Conservation (phyloP, 495 filamentous ascomycete genomes). For the Durotheca rogersii region DNA sequence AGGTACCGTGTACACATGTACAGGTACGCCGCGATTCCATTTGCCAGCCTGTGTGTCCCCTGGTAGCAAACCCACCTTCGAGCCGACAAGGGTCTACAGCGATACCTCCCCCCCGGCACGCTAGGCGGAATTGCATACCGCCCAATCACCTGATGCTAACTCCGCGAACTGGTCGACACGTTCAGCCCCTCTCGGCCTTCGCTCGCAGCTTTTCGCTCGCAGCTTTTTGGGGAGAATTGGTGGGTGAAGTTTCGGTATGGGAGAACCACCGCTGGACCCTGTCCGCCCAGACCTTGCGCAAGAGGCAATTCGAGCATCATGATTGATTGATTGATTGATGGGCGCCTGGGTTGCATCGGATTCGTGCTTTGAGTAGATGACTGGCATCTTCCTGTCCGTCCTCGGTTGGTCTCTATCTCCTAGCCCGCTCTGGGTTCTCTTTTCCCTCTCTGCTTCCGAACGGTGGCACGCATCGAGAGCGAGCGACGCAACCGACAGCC, state of each 20-base stretch:
- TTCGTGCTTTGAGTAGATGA: too few species aligned
- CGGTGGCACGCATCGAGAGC: too few species aligned
- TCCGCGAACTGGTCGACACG: slow-evolving; percentile 5
- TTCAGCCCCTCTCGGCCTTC: neutral
- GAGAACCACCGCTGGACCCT: slow-evolving; percentile 7
- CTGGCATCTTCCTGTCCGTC: too few species aligned
- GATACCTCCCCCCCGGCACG: too few species aligned
- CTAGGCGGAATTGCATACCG: slow-evolving; percentile 19
- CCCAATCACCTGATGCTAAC: slow-evolving; percentile 25
- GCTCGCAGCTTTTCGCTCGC: neutral
- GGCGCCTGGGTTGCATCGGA: too few species aligned
- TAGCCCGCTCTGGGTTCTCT: too few species aligned
- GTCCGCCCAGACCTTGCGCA: slow-evolving; percentile 12
- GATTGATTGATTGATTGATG: slow-evolving; percentile 20
- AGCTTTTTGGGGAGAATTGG: neutral
- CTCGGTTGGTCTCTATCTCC: too few species aligned
- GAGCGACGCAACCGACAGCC: too few species aligned
- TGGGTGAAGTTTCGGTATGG: slow-evolving; percentile 10
- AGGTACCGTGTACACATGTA: neutral
- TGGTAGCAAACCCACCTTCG: too few species aligned
- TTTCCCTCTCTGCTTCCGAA: neutral
- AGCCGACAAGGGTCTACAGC: slow-evolving; percentile 21
- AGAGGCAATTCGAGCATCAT: slow-evolving; percentile 17
- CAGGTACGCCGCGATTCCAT: too few species aligned
- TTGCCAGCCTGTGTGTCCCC: too few species aligned